Percentiles rank a stretch among this genome's conserved stretches.
Conservation (phyloP, 1,284 basidiomycete genomes). For the Boletus semigastroideus region DNA sequence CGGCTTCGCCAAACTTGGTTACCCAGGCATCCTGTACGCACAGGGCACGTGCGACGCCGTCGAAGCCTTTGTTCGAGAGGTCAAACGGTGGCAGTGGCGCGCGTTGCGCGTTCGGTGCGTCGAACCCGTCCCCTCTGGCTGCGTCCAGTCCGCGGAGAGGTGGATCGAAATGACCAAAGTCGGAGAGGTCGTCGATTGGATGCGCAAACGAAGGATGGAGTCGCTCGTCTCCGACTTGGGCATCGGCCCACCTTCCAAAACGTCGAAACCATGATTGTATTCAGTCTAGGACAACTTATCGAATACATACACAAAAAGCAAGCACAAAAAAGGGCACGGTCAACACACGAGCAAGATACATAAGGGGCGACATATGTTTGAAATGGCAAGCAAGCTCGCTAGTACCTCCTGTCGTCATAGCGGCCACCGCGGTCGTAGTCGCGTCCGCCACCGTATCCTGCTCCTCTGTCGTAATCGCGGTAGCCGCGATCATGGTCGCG, state of each 20-base stretch:
- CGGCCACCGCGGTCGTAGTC: constrained; percentile 38
- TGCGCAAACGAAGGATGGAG: constrained; percentile 57
- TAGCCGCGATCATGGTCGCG: constrained; percentile 43
- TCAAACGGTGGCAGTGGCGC: constrained; percentile 79
- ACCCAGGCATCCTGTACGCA: constrained; percentile 73
- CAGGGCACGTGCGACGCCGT: constrained; percentile 51
- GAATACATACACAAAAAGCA: constrained; percentile 26
- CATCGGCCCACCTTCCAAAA: constrained; percentile 45
- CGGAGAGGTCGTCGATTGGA: constrained; percentile 66
- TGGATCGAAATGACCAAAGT: constrained; percentile 59
- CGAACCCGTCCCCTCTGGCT: constrained; percentile 28
- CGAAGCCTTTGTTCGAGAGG: constrained; percentile 62
- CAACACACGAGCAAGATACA: background rate
- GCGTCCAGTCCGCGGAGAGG: background rate
- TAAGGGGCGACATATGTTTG: constrained; percentile 3
- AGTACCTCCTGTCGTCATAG: constrained; percentile 43
- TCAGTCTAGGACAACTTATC: constrained; percentile 16
- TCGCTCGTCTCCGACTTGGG: constrained; percentile 10
- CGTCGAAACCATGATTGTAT: constrained; percentile 16
- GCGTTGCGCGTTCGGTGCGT: constrained; percentile 54
- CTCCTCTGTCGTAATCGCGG: constrained; percentile 36
- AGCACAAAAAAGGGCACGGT: background rate
- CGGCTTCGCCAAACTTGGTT: constrained; percentile 43
- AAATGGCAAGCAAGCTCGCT: constrained; percentile 5
- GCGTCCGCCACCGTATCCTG: constrained; percentile 25